Conservation (phyloP, 768 basidiomycete species). For the Leccinum fibrillosum region DNA sequence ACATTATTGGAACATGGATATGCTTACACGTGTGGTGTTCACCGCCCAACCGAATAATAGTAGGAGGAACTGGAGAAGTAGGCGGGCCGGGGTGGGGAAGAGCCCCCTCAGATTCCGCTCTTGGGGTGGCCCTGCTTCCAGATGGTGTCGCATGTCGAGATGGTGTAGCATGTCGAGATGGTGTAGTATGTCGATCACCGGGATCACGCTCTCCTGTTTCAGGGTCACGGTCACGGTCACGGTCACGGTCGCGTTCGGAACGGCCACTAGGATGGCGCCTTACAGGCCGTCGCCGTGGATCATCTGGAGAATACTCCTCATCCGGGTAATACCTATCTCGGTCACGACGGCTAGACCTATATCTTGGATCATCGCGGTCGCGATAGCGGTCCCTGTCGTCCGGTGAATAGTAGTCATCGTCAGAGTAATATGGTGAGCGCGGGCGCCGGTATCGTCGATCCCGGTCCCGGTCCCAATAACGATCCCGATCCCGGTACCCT, state of each 20-base stretch:
- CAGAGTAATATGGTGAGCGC: neutral
- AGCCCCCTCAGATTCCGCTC: constrained; percentile 8
- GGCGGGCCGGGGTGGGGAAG: constrained; percentile 5
- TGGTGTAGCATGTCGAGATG: too few relatives aligned
- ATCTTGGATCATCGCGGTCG: constrained; percentile 8
- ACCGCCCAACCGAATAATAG: constrained; percentile 28
- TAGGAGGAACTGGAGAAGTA: constrained; percentile 25
- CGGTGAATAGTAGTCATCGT: constrained; percentile 11
- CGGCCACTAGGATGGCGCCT: constrained; percentile 17
- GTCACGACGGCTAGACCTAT: neutral
- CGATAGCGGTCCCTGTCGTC: constrained; percentile 9
- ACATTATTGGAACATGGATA: neutral
- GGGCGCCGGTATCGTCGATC: neutral
- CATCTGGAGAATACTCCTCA: constrained; percentile 10
- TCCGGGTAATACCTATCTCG: neutral
- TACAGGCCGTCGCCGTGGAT: neutral
- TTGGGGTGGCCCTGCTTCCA: constrained; percentile 4
- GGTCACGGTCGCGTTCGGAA: neutral
- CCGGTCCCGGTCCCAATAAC: constrained; percentile 1
- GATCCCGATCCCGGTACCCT: neutral
- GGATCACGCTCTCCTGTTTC: constrained; percentile 12
- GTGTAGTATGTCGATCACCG: constrained; percentile 12
- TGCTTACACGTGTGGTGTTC: constrained; percentile 18
- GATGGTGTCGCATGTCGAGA: too few relatives aligned
- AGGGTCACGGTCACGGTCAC: too few relatives aligned